These are phyloP conservation scores for Meira nashicola DNA, from an alignment of 1,284 basidiomycete genomes.

Conservation along the genomic window DNA sequence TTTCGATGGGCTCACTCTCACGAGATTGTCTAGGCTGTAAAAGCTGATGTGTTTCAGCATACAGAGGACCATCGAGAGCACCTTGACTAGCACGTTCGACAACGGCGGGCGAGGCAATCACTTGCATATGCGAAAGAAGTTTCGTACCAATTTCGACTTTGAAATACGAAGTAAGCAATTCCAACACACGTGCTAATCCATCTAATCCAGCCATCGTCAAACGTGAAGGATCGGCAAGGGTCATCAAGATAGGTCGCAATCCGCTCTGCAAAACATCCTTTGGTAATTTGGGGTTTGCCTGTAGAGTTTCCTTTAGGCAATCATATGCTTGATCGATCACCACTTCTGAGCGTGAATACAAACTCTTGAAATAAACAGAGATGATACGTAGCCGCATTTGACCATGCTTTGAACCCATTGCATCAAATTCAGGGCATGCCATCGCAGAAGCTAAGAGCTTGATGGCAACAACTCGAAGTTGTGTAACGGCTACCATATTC, in stretches of 20 bases:
- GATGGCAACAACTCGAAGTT: slow-evolving; percentile 91
- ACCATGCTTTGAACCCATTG: slow-evolving; percentile 32
- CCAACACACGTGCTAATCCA: slow-evolving; percentile 88
- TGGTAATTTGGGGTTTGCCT: slow-evolving; percentile 82
- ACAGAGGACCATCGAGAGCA: slow-evolving; percentile 25
- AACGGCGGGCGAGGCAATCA: slow-evolving; percentile 39
- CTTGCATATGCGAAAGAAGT: slow-evolving; percentile 73
- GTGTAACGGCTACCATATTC: slow-evolving; percentile 75
- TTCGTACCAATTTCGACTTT: slow-evolving; percentile 99
- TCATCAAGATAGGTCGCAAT: slow-evolving; percentile 92
- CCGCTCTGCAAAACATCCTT: slow-evolving; percentile 94
- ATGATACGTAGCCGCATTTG: slow-evolving; percentile 70
- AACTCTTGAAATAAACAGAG: slow-evolving; percentile 94
- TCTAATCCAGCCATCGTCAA: slow-evolving; percentile 87
- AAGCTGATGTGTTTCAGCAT: slow-evolving; percentile 22
- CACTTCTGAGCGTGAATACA: slow-evolving; percentile 87
- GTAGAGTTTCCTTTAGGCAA: slow-evolving; percentile 79
- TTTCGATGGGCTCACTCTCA: slow-evolving; percentile 85
- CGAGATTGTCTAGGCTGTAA: slow-evolving; percentile 64
- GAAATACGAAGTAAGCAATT: slow-evolving; percentile 97
- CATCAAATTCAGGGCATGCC: slow-evolving; percentile 78
- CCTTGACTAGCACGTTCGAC: slow-evolving; percentile 43
- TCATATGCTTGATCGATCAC: slow-evolving; percentile 95
- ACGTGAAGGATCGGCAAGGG: slow-evolving; percentile 90
- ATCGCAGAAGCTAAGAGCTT: slow-evolving; percentile 88